Evolutionary conservation across 768 basidiomycete genomes (phyloP).

Genomic region (Exsudoporus frostii): DNA sequence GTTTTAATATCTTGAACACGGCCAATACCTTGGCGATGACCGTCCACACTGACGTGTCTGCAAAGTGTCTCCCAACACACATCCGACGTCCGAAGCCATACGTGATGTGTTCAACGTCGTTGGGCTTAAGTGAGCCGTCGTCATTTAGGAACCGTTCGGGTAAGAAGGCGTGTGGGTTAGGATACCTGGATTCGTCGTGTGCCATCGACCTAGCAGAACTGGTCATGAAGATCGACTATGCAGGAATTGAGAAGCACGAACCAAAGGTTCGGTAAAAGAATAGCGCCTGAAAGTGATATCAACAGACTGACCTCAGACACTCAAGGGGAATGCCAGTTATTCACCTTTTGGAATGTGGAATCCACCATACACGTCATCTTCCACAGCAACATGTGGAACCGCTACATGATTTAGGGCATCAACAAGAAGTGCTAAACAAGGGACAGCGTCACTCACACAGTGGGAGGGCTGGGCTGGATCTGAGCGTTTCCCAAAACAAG

Average conservation of each 20-base stretch:
- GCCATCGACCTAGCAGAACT: slow-evolving; percentile 12
- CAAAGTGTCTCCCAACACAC: slow-evolving; percentile 20
- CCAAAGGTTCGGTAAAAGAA: slow-evolving; percentile 7
- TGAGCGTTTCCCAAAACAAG: background rate
- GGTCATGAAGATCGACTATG: background rate
- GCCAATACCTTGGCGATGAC: slow-evolving; percentile 7
- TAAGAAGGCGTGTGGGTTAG: slow-evolving; percentile 33
- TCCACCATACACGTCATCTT: slow-evolving; percentile 41
- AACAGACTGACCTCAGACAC: too few species aligned
- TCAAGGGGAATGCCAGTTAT: too few species aligned
- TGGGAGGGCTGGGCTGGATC: background rate
- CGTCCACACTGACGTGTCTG: slow-evolving; percentile 14
- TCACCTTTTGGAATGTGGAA: slow-evolving; percentile 52
- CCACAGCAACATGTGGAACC: slow-evolving; percentile 28
- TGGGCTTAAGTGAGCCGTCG: slow-evolving; percentile 13
- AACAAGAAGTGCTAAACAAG: background rate
- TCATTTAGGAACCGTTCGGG: slow-evolving; percentile 38
- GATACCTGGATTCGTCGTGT: slow-evolving; percentile 29
- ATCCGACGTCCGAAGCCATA: slow-evolving; percentile 28
- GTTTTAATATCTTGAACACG: slow-evolving; percentile 5
- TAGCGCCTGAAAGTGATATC: slow-evolving; percentile 11
- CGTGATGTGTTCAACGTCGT: slow-evolving; percentile 1
- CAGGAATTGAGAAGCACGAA: background rate
- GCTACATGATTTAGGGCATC: background rate
- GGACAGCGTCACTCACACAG: background rate